Conservation (phyloP, 1,139 yeast genomes). For the Zygosaccharomyces sapae region DNA sequence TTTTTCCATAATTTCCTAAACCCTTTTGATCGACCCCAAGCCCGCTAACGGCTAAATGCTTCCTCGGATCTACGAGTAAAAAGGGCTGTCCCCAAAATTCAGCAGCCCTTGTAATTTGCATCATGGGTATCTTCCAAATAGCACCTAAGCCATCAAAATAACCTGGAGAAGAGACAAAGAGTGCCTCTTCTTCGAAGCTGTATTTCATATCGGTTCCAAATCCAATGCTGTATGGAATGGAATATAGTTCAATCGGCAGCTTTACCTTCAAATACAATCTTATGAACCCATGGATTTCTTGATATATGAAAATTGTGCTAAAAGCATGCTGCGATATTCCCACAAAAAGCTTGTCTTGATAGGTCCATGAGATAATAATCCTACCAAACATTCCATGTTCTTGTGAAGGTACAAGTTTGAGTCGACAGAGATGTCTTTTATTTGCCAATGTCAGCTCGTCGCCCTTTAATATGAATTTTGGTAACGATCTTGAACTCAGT, state of each 20-base stretch:
- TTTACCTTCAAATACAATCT: conserved; percentile 17
- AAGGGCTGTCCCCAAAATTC: conserved; percentile 10
- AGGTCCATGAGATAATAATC: conserved; percentile 12
- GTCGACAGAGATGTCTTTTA: conserved; percentile 11
- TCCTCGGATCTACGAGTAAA: conserved; percentile 11
- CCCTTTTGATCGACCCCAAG: conserved; percentile 24
- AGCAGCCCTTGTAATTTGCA: conserved; percentile 18
- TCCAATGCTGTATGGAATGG: conserved; percentile 37
- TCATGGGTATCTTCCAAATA: conserved; percentile 40
- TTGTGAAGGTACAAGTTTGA: conserved; percentile 15
- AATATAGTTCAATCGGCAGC: conserved; percentile 14
- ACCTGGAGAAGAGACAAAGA: conserved; percentile 42
- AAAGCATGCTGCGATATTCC: conserved; percentile 25
- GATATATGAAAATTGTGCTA: conserved; percentile 37
- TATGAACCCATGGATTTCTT: conserved; percentile 18
- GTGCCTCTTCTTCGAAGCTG: conserved; percentile 14
- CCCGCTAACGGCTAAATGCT: conserved; percentile 14
- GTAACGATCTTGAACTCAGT: conserved; percentile 12
- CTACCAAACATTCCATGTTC: conserved; percentile 26
- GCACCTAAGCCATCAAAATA: conserved; percentile 42
- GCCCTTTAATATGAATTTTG: conserved; percentile 19
- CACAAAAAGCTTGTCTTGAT: conserved; percentile 12
- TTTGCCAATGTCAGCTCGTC: conserved; percentile 12
- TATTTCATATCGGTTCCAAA: conserved; percentile 31
- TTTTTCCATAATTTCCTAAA: conserved; percentile 43